Conservation (phyloP, 1,139 yeast genomes). For the Blastobotrys aristatus region DNA sequence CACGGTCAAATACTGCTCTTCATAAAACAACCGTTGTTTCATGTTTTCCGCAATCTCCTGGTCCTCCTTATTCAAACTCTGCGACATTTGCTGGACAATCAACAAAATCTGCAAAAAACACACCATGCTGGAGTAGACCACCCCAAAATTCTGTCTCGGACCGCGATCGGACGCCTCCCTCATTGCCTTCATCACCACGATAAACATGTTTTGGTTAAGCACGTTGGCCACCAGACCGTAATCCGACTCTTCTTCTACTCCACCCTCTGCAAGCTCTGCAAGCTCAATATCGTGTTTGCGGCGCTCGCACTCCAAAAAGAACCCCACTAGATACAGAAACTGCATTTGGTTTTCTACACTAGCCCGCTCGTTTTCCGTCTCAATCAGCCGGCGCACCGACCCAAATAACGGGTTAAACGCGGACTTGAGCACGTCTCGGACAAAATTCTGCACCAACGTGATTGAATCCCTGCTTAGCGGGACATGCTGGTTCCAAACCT, state of each 20-base stretch:
- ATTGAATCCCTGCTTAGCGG: slow-evolving; percentile 36
- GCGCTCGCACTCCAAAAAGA: slow-evolving; percentile 53
- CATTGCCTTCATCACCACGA: slow-evolving; percentile 53
- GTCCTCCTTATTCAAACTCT: slow-evolving; percentile 37
- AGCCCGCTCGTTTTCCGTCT: slow-evolving; percentile 37
- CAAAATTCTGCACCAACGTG: slow-evolving; percentile 42
- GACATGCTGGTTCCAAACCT: slow-evolving; percentile 27
- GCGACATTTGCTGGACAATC: slow-evolving; percentile 49
- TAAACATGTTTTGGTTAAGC: slow-evolving; percentile 60
- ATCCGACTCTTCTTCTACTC: slow-evolving; percentile 12
- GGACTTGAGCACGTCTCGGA: slow-evolving; percentile 61
- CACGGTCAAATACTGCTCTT: slow-evolving; percentile 56
- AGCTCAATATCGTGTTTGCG: slow-evolving; percentile 8
- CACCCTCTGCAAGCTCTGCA: background rate
- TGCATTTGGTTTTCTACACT: slow-evolving; percentile 39
- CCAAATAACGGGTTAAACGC: slow-evolving; percentile 66
- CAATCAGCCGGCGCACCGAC: slow-evolving; percentile 48
- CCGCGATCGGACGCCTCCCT: slow-evolving; percentile 47
- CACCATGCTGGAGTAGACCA: slow-evolving; percentile 62
- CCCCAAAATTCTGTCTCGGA: slow-evolving; percentile 30
- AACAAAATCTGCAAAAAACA: slow-evolving; percentile 62
- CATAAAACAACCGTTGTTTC: slow-evolving; percentile 55
- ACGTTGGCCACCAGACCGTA: slow-evolving; percentile 65
- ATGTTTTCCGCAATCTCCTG: slow-evolving; percentile 47
- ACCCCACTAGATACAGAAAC: slow-evolving; percentile 59